A percentile compares a stretch with the other conserved stretches of the same genome.
phyloP scores from a whole-genome alignment of 2,329 filamentous ascomycete genomes.

The Gremmenia infestans region DNA sequence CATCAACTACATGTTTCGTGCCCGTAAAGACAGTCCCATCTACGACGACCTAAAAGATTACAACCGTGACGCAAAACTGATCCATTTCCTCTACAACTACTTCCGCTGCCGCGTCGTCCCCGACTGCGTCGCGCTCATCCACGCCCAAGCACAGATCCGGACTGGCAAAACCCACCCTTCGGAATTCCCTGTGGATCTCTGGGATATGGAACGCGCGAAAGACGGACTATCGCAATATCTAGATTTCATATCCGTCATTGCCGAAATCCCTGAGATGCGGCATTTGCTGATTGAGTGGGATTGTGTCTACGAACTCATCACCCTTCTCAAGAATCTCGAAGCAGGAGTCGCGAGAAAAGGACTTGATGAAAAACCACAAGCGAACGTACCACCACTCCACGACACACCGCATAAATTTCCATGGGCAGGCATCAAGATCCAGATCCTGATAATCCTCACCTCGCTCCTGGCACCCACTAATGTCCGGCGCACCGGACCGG shows the following conservation, averaged over 20 bases:
- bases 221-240: slow-evolving; percentile 92
- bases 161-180: slow-evolving; percentile 68
- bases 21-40: slow-evolving; percentile 38
- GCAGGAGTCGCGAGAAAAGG: slow-evolving; percentile 80
- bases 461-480: slow-evolving; percentile 81
- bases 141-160: slow-evolving; percentile 85
- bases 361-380: slow-evolving; percentile 44
- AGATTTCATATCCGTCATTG: slow-evolving; percentile 86
- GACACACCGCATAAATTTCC: slow-evolving; percentile 60
- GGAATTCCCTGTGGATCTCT: slow-evolving; percentile 90
- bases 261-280: slow-evolving; percentile 79
- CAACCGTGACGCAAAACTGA: slow-evolving; percentile 53
- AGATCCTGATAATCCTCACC: slow-evolving; percentile 85
- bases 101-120: slow-evolving; percentile 91
- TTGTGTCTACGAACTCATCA: slow-evolving; percentile 81
- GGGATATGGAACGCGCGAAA: slow-evolving; percentile 97
- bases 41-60: slow-evolving; percentile 49
- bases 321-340: slow-evolving; percentile 81
- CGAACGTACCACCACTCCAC: slow-evolving; percentile 47
- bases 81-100: slow-evolving; percentile 88
- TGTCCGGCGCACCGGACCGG: slow-evolving; percentile 52
- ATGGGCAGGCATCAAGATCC: slow-evolving; percentile 77
- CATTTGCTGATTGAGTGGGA: slow-evolving; percentile 88
- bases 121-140: slow-evolving; percentile 90
- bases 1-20: slow-evolving; percentile 82